Conservation (phyloP, 2,329 filamentous ascomycete species). For the Epichloe baconii region DNA sequence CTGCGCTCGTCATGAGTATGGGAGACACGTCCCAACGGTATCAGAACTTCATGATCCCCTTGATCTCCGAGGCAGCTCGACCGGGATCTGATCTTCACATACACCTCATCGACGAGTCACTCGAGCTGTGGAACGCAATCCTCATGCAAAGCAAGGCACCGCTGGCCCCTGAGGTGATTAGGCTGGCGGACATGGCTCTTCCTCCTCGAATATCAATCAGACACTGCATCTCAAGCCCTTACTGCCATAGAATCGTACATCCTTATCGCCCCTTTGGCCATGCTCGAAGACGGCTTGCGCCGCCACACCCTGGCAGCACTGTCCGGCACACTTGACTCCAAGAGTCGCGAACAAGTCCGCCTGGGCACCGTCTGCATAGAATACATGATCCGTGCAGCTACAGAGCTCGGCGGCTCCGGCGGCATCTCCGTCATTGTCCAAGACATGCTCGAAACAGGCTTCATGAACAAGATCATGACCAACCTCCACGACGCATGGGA, state of each 20-base stretch:
- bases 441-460: conserved; percentile 50
- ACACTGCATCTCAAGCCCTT: conserved; percentile 48
- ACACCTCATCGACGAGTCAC: conserved; percentile 80
- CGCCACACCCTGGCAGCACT: conserved; percentile 36
- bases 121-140: conserved; percentile 78
- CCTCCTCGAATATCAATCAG: conserved; percentile 54
- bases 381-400: conserved; percentile 48
- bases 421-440: conserved; percentile 51
- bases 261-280: conserved; percentile 53
- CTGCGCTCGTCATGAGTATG: conserved; percentile 77
- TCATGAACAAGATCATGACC: conserved; percentile 50
- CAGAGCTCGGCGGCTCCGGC: conserved; percentile 45
- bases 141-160: conserved; percentile 52
- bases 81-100: conserved; percentile 61
- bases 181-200: conserved; percentile 49
- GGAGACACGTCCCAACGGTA: conserved; percentile 65
- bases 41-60: conserved; percentile 65
- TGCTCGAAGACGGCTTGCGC: conserved; percentile 43
- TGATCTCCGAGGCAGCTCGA: conserved; percentile 69
- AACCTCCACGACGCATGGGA: conserved; percentile 56
- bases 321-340: conserved; percentile 35
- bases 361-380: conserved; percentile 50
- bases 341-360: conserved; percentile 44
- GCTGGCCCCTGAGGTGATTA: conserved; percentile 46
- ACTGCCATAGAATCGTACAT: conserved; percentile 59